Evolutionary conservation across 371 early-diverging fungal species (phyloP), one percentile per base, ranked within the genome.

Genomic region (Rhizopus arrhizus): DNA sequence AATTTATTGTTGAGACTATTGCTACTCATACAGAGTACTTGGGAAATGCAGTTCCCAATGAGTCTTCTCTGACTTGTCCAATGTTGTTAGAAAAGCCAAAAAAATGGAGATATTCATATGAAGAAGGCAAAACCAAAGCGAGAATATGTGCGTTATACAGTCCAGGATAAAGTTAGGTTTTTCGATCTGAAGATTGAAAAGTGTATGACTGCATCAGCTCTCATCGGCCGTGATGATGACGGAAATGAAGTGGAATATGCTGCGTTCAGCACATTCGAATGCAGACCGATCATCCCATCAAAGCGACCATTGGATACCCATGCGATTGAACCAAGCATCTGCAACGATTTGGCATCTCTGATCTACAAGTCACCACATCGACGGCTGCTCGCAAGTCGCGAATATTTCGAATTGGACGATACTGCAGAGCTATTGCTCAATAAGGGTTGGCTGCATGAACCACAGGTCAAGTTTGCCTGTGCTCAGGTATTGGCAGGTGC

Each of bases 401-500:
- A 53, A 16, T 53, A 53, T 28, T 40, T 35, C 7, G 47, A 47
- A 29, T 47, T 47, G 47, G 47, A 47, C 1, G 48, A 45, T n/a
- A 47, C 50, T 4, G 42, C 52, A 10, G 56, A 38, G 40, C 2
- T 3, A 47, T 29, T 62, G 28, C 36, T 62, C 34, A 56, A 62
- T 36, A 49, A 62, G 33, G 63, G 57, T 36, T 62, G 63, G 57
- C 5, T 34, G 10, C 45, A 43, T 32, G 34, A 57, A 35, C 66
- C 66, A 3, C 66, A 65, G 50, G 58, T 63, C 16, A 62, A 59
- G 41, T 65, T 46, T 41, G 50, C 49, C 5, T 60, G 63, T 40
- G 65, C 63, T 5, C 34, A 53, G 31, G 35, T 63, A 3, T 46
- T 65, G 2, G 69, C 67, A 3, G 67, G 73, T 0, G 50, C 49